Base-by-base conservation (phyloP, 371 early-diverging fungal species). In the Syncephalastrum sp. region DNA sequence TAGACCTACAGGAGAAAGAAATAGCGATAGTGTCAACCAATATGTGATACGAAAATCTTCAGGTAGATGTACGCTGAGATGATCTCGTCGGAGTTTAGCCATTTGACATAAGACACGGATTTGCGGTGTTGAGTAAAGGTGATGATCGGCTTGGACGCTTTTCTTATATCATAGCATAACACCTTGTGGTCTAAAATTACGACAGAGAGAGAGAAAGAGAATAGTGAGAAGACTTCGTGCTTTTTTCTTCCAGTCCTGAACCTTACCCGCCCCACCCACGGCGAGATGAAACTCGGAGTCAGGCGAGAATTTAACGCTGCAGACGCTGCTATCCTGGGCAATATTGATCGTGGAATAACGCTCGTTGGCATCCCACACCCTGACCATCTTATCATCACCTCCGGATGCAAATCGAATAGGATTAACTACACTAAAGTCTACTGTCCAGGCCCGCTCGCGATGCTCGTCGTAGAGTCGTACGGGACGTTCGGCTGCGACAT, bases 81-180 rank as follows among this genome's bases (percentile, higher is more conserved):
- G 17, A 96, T 63, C 55, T 90, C 85, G 29, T 88, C 75, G 14
- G 77, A 66, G 47, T 82, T 79, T 23, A 88, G 46, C 77, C 93
- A 96, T 56, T 90, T 84, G 44, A 94, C 95, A 74, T 94, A 94
- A 2, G 96, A 95, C 3, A 95, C 95, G 0, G 96, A 94, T 64
- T 93, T 93, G 24, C 83, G 77, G 63, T 96, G 97, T 5, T 95
- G 96, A 54, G 80, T 71, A 65, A 91, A 89, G 24, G 86, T 67
- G 47, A 78, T 69, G 16, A 92, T 57, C 1, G 96, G 92, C 33
- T 74, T 64, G 3, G 59, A 71, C 5, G 87, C 72, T 27, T 86
- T 82, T 51, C 97, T 81, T 29, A 94, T 54, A 65, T 96, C 97
- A 61, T 92, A 95, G 68, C 87, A 93, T 63, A 90, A 88, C 25